phyloP scores from a whole-genome alignment of 2,329 filamentous ascomycete genomes.

The Emydomyces testavorans region DNA sequence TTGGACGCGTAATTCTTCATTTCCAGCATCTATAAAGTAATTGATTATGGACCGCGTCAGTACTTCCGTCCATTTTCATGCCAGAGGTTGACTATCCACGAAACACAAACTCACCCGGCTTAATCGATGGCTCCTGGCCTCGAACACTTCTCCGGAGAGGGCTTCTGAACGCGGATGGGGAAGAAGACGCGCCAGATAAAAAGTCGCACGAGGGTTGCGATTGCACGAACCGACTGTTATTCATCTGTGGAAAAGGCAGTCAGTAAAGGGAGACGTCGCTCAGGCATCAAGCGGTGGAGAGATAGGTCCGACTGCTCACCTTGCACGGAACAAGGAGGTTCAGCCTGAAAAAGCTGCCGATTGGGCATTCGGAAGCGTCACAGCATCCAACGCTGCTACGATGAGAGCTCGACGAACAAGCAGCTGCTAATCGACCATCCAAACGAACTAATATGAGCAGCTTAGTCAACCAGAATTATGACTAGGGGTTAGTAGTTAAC shows the following conservation, averaged over 20 bases:
- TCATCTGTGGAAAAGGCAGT: slow-evolving; percentile 22
- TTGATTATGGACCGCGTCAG: neutral
- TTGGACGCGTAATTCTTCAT: slow-evolving; percentile 78
- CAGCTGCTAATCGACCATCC: too few relatives aligned
- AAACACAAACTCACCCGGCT: slow-evolving; percentile 26
- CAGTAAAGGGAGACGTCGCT: neutral
- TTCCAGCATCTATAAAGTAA: slow-evolving; percentile 32
- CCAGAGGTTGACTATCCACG: slow-evolving; percentile 14
- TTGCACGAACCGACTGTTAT: slow-evolving; percentile 31
- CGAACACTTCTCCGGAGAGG: slow-evolving; percentile 30
- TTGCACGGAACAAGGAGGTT: too few relatives aligned
- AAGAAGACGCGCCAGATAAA: slow-evolving; percentile 43
- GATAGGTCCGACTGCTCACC: neutral
- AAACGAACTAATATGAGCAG: too few relatives aligned
- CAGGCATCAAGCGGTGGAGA: neutral
- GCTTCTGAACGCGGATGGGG: slow-evolving; percentile 25
- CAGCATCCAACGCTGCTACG: neutral
- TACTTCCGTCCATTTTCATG: neutral
- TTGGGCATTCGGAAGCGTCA: neutral
- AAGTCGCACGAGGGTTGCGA: slow-evolving; percentile 50
- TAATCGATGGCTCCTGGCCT: slow-evolving; percentile 24
- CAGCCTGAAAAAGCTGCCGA: neutral
- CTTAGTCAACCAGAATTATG: too few relatives aligned
- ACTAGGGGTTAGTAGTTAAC: too few relatives aligned
- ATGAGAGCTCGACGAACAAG: too few relatives aligned